A percentile compares a stretch with the other conserved stretches of the same genome.
Conservation (phyloP, 768 basidiomycete species). For the Chiua virens region DNA sequence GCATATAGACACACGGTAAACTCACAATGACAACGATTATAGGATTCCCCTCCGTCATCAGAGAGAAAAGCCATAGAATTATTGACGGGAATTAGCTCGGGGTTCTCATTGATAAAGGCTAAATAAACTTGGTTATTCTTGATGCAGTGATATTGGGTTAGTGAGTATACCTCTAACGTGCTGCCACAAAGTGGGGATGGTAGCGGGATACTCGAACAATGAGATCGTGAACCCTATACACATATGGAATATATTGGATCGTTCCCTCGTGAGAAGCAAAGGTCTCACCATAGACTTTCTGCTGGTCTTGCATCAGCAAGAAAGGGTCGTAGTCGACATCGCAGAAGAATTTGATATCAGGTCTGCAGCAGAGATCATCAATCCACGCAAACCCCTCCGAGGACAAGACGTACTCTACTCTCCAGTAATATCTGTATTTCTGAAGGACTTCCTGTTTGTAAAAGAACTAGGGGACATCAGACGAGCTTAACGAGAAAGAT, state of each 20-base stretch:
- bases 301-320: conserved; percentile 72
- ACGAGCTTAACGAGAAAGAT: not conserved
- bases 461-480: conserved; percentile 59
- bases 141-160: not conserved
- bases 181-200: conserved; percentile 81
- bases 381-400: conserved; percentile 2
- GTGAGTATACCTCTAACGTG: conserved; percentile 57
- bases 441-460: conserved; percentile 76
- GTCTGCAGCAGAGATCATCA: conserved; percentile 40
- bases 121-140: not conserved
- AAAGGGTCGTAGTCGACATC: conserved; percentile 81
- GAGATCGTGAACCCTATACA: conserved; percentile 73
- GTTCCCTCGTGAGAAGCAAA: not conserved
- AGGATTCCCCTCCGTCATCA: conserved; percentile 64
- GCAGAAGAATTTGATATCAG: conserved; percentile 79
- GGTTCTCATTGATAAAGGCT: conserved; percentile 70
- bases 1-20: conserved; percentile 14
- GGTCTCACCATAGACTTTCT: conserved; percentile 75
- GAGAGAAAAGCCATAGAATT: conserved; percentile 77
- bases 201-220: conserved; percentile 73
- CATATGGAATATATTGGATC: conserved; percentile 23
- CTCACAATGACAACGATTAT: conserved; percentile 79
- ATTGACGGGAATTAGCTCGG: conserved; percentile 56
- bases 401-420: conserved; percentile 67
- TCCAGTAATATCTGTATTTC: conserved; percentile 86